Percentiles rank a stretch among this genome's conserved stretches.
Conservation (phyloP, 2,329 filamentous ascomycete genomes). For the Monosporascus sp. region DNA sequence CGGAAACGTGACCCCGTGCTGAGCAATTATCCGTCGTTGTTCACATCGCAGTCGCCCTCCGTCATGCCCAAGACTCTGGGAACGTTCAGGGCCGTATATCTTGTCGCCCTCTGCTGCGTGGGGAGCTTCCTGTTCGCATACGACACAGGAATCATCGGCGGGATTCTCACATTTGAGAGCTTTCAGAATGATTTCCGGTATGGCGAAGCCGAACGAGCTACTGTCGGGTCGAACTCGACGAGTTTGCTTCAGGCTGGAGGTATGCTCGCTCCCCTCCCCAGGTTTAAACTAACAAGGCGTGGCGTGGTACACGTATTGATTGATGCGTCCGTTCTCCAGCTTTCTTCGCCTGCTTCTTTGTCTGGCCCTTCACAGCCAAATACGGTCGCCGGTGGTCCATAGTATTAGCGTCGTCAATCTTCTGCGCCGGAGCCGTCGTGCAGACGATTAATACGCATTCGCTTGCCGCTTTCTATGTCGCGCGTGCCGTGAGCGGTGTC, state of each 20-base stretch:
- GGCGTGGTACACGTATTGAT: neutral
- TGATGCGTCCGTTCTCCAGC: conserved; percentile 5
- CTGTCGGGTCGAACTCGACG: conserved; percentile 30
- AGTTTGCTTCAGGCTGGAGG: conserved; percentile 34
- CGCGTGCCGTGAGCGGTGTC: conserved; percentile 25
- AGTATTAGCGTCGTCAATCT: conserved; percentile 36
- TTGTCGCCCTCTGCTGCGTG: conserved; percentile 29
- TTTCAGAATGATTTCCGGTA: conserved; percentile 32
- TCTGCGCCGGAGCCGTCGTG: conserved; percentile 36
- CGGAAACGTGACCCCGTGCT: too few relatives aligned
- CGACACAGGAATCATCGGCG: conserved; percentile 34
- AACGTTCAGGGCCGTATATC: conserved; percentile 31
- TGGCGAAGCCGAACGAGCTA: conserved; percentile 18
- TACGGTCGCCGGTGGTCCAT: conserved; percentile 24
- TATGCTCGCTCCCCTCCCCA: conserved; percentile 4
- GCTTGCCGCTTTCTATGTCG: conserved; percentile 27
- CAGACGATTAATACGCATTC: conserved; percentile 39
- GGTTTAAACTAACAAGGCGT: too few relatives aligned
- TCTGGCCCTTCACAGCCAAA: conserved; percentile 26
- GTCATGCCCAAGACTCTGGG: conserved; percentile 16
- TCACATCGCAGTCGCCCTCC: neutral
- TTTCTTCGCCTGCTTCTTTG: conserved; percentile 28
- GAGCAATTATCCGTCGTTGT: too few relatives aligned
- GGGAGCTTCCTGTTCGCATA: conserved; percentile 36
- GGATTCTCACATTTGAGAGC: conserved; percentile 29